phyloP scores from a whole-genome alignment of 495 filamentous ascomycete genomes.

The Talaromyces thailandensis region DNA sequence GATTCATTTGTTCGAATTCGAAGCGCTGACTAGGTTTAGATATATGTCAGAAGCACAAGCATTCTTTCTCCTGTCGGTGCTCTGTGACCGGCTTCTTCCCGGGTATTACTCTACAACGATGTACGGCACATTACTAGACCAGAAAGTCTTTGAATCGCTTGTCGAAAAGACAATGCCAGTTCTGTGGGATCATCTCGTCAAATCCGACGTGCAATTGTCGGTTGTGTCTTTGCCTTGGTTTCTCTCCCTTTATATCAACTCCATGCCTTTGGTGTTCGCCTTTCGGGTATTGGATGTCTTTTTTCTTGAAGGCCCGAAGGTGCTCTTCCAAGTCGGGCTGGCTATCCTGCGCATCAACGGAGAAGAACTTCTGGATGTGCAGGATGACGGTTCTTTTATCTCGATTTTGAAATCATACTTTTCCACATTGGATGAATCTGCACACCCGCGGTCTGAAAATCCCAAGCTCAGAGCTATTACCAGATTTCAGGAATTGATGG shows the following conservation, averaged over 20 bases:
- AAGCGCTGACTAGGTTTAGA: constrained; percentile 22
- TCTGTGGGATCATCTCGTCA: constrained; percentile 92
- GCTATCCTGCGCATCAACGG: constrained; percentile 97
- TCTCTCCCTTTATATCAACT: constrained; percentile 96
- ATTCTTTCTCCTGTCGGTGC: constrained; percentile 84
- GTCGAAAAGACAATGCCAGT: constrained; percentile 99
- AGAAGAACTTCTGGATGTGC: constrained; percentile 90
- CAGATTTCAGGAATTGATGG: constrained; percentile 95
- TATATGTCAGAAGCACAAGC: constrained; percentile 97
- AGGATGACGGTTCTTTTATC: constrained; percentile 94
- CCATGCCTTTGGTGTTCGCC: constrained; percentile 95
- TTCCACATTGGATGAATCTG: constrained; percentile 83
- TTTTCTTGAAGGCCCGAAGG: constrained; percentile 95
- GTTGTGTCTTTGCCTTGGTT: constrained; percentile 98
- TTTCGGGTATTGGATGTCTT: constrained; percentile 96
- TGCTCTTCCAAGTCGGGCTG: constrained; percentile 91
- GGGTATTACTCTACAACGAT: constrained; percentile 98
- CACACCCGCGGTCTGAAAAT: constrained; percentile 90
- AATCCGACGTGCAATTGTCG: constrained; percentile 95
- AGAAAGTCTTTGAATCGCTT: constrained; percentile 91
- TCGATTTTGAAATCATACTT: constrained; percentile 95
- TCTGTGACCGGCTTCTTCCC: constrained; percentile 88
- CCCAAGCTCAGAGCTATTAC: constrained; percentile 88
- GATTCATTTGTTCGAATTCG: background rate
- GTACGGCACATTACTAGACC: constrained; percentile 95